These are phyloP conservation scores for Iris macrosiphon DNA, from an alignment of 106 monocot species.

Conservation along the genomic window DNA sequence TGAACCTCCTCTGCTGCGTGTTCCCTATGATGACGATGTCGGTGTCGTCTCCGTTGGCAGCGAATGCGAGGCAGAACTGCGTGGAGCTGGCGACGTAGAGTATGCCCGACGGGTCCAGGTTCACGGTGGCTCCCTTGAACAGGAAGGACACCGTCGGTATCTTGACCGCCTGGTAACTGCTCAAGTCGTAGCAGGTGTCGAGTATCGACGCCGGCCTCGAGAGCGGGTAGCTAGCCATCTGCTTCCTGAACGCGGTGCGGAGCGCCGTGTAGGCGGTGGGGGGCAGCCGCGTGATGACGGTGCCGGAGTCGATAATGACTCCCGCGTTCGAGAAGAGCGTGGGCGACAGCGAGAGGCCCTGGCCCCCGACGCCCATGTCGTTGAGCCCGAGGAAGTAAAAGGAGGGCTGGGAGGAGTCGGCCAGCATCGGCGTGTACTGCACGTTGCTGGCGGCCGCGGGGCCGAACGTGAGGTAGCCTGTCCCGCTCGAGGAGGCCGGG, in stretches of 20 bases:
- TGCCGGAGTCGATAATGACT: constrained; percentile 64
- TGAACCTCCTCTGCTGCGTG: constrained; percentile 27
- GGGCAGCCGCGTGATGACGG: constrained; percentile 57
- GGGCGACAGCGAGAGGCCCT: constrained; percentile 13
- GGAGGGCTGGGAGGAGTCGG: neutral
- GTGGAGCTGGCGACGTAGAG: constrained; percentile 18
- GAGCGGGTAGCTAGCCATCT: constrained; percentile 26
- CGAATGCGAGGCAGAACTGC: constrained; percentile 54
- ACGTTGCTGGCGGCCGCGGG: neutral
- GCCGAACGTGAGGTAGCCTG: constrained; percentile 31
- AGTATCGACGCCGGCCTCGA: constrained; percentile 46
- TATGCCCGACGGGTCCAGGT: constrained; percentile 30
- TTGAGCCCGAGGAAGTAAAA: constrained; percentile 34
- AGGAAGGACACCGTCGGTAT: constrained; percentile 32
- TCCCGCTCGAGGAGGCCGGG: constrained; percentile 11
- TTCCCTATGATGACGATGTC: constrained; percentile 30
- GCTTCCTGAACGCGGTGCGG: constrained; percentile 20
- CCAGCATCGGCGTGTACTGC: constrained; percentile 26
- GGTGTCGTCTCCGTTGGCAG: constrained; percentile 16
- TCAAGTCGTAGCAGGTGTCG: constrained; percentile 68
- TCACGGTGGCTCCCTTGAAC: constrained; percentile 27
- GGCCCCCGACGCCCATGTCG: constrained; percentile 21
- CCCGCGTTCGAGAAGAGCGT: constrained; percentile 24
- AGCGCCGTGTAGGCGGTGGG: constrained; percentile 38
- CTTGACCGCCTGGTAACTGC: constrained; percentile 11